phyloP scores from a whole-genome alignment of 169 alveolate genomes.

The Plasmodium gonderi region DNA sequence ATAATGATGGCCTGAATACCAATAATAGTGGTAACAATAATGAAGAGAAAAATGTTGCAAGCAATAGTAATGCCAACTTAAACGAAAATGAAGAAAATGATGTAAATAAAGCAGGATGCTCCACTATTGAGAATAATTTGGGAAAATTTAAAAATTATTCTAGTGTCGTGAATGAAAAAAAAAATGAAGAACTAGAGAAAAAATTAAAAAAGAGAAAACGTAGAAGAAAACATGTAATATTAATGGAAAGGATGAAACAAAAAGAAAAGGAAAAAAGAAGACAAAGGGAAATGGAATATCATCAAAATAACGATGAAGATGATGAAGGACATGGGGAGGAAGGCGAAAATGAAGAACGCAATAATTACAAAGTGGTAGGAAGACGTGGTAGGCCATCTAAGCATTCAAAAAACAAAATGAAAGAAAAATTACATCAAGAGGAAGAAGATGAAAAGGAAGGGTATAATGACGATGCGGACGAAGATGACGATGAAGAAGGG shows the following conservation, averaged over 20 bases:
- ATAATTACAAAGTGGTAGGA: slow-evolving; percentile 3
- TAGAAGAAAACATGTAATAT: slow-evolving; percentile 61
- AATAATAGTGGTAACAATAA: background rate
- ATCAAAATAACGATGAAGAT: slow-evolving; percentile 25
- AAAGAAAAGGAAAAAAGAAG: slow-evolving; percentile 41
- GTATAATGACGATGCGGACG: slow-evolving; percentile 10
- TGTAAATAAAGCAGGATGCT: background rate
- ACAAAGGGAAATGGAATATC: slow-evolving; percentile 11
- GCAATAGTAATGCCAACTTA: background rate
- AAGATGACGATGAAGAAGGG: slow-evolving; percentile 36
- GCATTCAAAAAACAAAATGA: slow-evolving; percentile 13
- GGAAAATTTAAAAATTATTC: slow-evolving; percentile 65
- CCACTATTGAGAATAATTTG: slow-evolving; percentile 14
- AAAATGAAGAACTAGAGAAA: slow-evolving; percentile 73
- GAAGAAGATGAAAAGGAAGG: slow-evolving; percentile 4
- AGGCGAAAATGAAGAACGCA: slow-evolving; percentile 31
- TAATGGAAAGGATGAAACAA: slow-evolving; percentile 44
- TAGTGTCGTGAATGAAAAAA: slow-evolving; percentile 66
- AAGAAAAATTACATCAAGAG: slow-evolving; percentile 10
- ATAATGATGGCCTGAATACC: background rate
- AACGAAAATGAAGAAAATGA: slow-evolving; percentile 12
- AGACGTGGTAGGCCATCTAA: slow-evolving; percentile 41
- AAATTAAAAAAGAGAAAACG: slow-evolving; percentile 52
- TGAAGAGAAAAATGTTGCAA: slow-evolving; percentile 15
- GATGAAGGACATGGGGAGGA: slow-evolving; percentile 20